Percentiles rank a stretch among this genome's conserved stretches.
phyloP scores from a whole-genome alignment of 305 asterid species.

The Fraxinus greggii region DNA sequence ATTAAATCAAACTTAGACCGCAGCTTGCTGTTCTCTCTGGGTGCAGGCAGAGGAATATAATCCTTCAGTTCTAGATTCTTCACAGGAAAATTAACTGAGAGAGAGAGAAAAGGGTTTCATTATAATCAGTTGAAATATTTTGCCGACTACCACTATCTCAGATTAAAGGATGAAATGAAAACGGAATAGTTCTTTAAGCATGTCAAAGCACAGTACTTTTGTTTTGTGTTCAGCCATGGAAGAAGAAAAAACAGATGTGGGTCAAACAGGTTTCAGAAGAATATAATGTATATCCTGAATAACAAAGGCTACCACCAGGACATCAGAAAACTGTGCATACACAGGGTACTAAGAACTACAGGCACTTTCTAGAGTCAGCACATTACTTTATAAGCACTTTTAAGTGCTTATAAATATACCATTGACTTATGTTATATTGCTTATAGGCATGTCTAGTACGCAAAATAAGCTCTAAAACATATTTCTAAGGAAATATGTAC shows the following conservation, averaged over 20 bases:
- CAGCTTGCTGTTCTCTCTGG: constrained; percentile 52
- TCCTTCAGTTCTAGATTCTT: constrained; percentile 95
- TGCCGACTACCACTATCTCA: neutral
- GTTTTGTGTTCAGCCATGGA: neutral
- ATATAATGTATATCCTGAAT: neutral
- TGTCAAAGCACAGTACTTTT: too few species aligned
- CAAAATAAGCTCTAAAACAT: neutral
- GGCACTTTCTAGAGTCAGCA: neutral
- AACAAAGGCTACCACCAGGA: neutral
- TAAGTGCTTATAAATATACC: neutral
- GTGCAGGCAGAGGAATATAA: constrained; percentile 82
- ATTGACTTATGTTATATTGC: neutral
- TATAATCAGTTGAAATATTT: neutral
- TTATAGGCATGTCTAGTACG: neutral
- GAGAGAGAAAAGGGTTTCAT: constrained; percentile 7
- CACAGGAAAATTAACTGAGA: constrained; percentile 86
- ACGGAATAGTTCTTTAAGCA: neutral
- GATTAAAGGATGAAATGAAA: neutral
- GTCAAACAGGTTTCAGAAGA: neutral
- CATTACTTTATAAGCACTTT: neutral
- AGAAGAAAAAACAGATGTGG: neutral
- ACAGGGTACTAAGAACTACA: neutral
- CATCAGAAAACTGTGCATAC: neutral
- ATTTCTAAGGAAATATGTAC: neutral
- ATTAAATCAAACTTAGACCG: constrained; percentile 83